phyloP scores from a whole-genome alignment of 106 monocot species.

The Xerophyta viscosa region DNA sequence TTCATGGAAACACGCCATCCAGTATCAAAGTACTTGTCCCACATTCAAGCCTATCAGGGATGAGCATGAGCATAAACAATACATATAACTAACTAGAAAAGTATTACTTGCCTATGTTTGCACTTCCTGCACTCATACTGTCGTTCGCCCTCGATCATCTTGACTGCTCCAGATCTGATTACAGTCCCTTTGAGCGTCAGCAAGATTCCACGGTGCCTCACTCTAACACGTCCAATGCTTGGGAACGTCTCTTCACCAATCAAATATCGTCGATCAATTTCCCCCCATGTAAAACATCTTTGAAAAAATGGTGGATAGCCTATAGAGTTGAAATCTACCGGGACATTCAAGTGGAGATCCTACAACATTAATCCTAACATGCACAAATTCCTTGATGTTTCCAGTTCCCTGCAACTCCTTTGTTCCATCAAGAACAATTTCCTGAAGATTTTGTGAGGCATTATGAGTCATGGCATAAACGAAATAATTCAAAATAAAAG shows the following conservation, averaged over 20 bases:
- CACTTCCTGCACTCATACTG: slow-evolving; percentile 83
- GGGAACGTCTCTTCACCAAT: slow-evolving; percentile 66
- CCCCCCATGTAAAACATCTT: neutral
- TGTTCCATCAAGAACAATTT: slow-evolving; percentile 28
- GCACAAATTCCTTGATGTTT: slow-evolving; percentile 54
- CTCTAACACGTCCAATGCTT: slow-evolving; percentile 73
- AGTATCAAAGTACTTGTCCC: too few relatives aligned
- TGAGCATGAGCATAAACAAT: neutral
- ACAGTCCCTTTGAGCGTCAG: slow-evolving; percentile 87
- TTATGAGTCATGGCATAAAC: neutral
- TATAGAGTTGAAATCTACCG: slow-evolving; percentile 24
- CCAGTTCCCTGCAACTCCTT: slow-evolving; percentile 17
- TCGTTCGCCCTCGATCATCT: slow-evolving; percentile 95
- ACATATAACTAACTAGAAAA: neutral
- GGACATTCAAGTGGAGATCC: slow-evolving; percentile 88
- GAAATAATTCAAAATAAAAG: too few relatives aligned
- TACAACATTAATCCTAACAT: slow-evolving; percentile 61
- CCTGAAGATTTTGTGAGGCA: slow-evolving; percentile 39
- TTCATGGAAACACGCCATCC: too few relatives aligned
- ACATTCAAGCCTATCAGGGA: too few relatives aligned
- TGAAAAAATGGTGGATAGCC: too few relatives aligned
- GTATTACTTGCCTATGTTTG: slow-evolving; percentile 42
- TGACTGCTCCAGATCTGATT: slow-evolving; percentile 72
- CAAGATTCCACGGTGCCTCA: slow-evolving; percentile 79
- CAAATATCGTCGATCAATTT: neutral